Evolutionary conservation across 176 grass and related monocot species (phyloP).

Genomic region (Aechmea fasciata): DNA sequence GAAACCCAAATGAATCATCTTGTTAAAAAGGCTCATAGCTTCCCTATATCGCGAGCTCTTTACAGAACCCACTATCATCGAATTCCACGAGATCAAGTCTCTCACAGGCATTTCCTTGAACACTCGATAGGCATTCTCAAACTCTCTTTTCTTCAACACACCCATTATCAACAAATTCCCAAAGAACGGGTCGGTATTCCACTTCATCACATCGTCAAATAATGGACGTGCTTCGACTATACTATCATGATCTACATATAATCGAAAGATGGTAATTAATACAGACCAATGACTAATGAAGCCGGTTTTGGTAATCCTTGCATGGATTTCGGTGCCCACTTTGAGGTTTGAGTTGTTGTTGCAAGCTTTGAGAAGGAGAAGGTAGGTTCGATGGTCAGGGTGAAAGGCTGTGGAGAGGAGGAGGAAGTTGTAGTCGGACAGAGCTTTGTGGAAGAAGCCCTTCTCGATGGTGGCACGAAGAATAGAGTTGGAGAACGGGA

Average conservation of each 20-base stretch:
- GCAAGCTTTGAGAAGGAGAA: constrained; percentile 49
- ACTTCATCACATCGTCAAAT: constrained; percentile 25
- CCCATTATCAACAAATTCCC: constrained; percentile 48
- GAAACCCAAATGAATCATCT: constrained; percentile 36
- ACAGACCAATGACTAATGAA: constrained; percentile 21
- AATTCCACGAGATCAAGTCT: constrained; percentile 75
- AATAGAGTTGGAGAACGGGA: constrained; percentile 46
- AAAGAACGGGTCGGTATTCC: constrained; percentile 31
- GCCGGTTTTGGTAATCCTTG: constrained; percentile 37
- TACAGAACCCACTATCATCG: constrained; percentile 47
- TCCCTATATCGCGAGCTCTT: constrained; percentile 32
- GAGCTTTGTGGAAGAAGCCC: constrained; percentile 35
- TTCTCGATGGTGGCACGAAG: constrained; percentile 56
- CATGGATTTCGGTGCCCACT: constrained; percentile 39
- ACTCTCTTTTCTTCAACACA: constrained; percentile 38
- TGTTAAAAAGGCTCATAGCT: constrained; percentile 48
- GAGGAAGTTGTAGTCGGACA: constrained; percentile 37
- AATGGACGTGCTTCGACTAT: constrained; percentile 36
- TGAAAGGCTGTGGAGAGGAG: constrained; percentile 33
- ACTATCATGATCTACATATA: constrained; percentile 43
- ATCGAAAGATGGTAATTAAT: constrained; percentile 28
- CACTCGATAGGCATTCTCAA: constrained; percentile 44
- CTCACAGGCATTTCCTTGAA: constrained; percentile 59
- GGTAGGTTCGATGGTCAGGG: constrained; percentile 45
- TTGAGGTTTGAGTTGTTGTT: constrained; percentile 40